These are phyloP conservation scores for Sporobolomyces phaffii DNA, from an alignment of 768 basidiomycete genomes.

Conservation along the genomic window DNA sequence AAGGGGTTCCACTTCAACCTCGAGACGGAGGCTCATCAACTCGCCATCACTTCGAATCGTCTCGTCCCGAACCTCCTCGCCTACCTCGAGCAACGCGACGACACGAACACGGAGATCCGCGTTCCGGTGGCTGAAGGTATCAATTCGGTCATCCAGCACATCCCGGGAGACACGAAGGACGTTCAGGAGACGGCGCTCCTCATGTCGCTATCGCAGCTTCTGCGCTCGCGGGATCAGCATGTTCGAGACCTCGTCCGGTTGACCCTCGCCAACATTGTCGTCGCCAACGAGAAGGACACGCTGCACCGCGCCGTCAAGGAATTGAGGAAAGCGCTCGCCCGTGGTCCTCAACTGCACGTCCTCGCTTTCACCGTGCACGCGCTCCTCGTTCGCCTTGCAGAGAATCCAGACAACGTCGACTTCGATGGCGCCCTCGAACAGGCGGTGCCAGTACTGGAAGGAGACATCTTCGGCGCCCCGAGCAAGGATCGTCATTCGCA, in stretches of 20 bases:
- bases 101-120: conserved; percentile 70
- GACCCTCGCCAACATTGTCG: conserved; percentile 70
- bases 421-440: conserved; percentile 77
- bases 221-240: conserved; percentile 90
- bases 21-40: conserved; percentile 50
- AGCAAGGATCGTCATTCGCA: conserved; percentile 79
- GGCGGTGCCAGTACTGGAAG: conserved; percentile 72
- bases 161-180: conserved; percentile 61
- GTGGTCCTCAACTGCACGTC: conserved; percentile 91
- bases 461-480: conserved; percentile 86
- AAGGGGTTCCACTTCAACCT: conserved; percentile 89
- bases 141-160: conserved; percentile 70
- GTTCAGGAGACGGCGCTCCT: conserved; percentile 68
- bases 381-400: conserved; percentile 63
- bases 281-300: conserved; percentile 65
- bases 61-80: conserved; percentile 72
- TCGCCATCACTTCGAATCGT: conserved; percentile 51
- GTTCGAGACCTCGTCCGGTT: conserved; percentile 80
- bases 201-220: conserved; percentile 77
- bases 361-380: conserved; percentile 78
- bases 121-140: conserved; percentile 85
- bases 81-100: conserved; percentile 75
- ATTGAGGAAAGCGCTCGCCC: conserved; percentile 70
- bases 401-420: conserved; percentile 43
- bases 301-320: conserved; percentile 70